Percentiles rank a stretch among this genome's conserved stretches.
Evolutionary conservation across 371 early-diverging fungal genomes (phyloP).

Genomic region (Mucor velutinosus): DNA sequence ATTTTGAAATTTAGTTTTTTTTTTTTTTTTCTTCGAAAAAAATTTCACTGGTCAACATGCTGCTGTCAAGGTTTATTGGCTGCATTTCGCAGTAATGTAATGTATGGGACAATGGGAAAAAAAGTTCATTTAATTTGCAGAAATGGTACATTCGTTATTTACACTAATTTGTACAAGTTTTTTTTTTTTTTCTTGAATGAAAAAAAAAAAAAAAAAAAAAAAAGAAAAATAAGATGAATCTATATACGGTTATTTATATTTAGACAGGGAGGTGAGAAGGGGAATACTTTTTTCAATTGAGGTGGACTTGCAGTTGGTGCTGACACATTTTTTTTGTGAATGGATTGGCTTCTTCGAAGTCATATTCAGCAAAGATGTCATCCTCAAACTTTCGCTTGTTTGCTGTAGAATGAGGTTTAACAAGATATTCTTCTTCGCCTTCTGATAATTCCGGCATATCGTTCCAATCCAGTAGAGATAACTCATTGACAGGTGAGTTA

Average conservation of each 20-base stretch:
- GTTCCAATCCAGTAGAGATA: conserved; percentile 10
- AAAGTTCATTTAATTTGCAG: conserved; percentile 1
- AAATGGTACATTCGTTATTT: not conserved
- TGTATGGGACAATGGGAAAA: conserved; percentile 3
- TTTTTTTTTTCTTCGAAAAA: not conserved
- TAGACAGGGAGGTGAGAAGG: not conserved
- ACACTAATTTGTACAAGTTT: not conserved
- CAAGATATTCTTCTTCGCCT: conserved; percentile 13
- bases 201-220: not conserved
- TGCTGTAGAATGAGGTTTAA: not conserved
- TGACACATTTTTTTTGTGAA: not conserved
- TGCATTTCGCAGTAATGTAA: not conserved
- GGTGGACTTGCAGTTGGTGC: not conserved
- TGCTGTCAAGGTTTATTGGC: not conserved
- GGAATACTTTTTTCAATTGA: not conserved
- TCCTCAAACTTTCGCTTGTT: conserved; percentile 20
- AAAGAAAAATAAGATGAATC: not conserved
- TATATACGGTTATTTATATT: not conserved
- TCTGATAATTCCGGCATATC: conserved; percentile 22
- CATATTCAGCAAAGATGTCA: conserved; percentile 27
- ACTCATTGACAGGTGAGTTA: not conserved
- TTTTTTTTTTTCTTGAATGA: not conserved
- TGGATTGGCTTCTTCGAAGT: conserved; percentile 21
- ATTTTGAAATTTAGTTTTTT: not conserved
- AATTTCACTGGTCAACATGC: not conserved